A percentile compares a stretch with the other conserved stretches of the same genome.
Conservation (phyloP, 2,329 filamentous ascomycete species). For the Penicillium sp. region DNA sequence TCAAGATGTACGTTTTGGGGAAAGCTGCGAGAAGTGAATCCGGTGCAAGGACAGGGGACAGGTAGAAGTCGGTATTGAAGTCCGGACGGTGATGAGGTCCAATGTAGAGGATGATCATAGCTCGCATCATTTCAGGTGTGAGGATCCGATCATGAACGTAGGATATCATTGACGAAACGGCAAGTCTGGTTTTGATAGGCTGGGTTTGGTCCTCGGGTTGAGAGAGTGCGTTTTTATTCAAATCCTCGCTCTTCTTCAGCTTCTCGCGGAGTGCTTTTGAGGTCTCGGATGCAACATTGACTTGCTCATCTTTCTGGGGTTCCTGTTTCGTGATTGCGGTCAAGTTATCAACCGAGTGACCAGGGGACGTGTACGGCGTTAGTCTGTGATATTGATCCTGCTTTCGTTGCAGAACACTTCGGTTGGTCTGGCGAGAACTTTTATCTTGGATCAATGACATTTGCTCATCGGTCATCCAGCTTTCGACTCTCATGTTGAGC, state of each 20-base stretch:
- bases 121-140: conserved; percentile 96
- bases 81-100: conserved; percentile 91
- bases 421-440: conserved; percentile 72
- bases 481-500: conserved; percentile 94
- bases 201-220: conserved; percentile 42
- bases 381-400: conserved; percentile 83
- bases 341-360: conserved; percentile 69
- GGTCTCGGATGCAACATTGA: conserved; percentile 27
- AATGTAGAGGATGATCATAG: conserved; percentile 98
- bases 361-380: conserved; percentile 71
- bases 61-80: conserved; percentile 84
- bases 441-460: conserved; percentile 91
- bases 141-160: conserved; percentile 96
- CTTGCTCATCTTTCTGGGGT: conserved; percentile 10
- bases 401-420: conserved; percentile 75
- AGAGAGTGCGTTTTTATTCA: conserved; percentile 37
- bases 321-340: conserved; percentile 20
- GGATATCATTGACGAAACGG: conserved; percentile 94
- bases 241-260: conserved; percentile 29
- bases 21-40: conserved; percentile 81
- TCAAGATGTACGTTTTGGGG: conserved; percentile 90
- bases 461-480: conserved; percentile 99
- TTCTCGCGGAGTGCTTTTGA: conserved; percentile 27
- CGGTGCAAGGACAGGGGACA: conserved; percentile 86
- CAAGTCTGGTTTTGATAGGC: conserved; percentile 75